Percentiles rank a stretch among this genome's conserved stretches.
phyloP scores from a whole-genome alignment of 2,329 filamentous ascomycete species.

The Eurotiales sp. region DNA sequence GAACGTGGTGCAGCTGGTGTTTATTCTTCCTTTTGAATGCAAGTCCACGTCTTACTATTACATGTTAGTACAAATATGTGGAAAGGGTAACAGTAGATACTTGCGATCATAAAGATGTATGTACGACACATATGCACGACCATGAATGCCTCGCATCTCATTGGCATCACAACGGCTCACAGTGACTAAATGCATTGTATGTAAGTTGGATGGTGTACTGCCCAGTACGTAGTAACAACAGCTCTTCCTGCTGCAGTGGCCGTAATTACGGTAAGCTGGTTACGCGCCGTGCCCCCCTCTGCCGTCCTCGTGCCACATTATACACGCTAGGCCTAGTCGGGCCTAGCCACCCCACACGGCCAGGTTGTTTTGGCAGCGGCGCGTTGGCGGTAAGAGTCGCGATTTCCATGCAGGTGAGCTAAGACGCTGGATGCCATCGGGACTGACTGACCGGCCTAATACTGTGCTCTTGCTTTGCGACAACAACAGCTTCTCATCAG shows the following conservation, averaged over 20 bases:
- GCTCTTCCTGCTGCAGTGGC: too few species aligned
- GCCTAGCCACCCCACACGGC: conserved; percentile 9
- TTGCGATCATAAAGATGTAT: neutral
- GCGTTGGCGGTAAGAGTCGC: neutral
- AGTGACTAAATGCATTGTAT: too few species aligned
- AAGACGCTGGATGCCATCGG: neutral
- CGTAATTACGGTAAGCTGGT: neutral
- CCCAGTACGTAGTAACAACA: neutral
- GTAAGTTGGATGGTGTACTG: too few species aligned
- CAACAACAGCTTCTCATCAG: neutral
- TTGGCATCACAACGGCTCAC: neutral
- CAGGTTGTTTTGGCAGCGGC: conserved; percentile 15
- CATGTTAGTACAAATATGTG: too few species aligned
- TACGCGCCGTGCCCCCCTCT: neutral
- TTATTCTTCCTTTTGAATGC: too few species aligned
- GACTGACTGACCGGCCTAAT: too few species aligned
- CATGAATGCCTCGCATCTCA: neutral
- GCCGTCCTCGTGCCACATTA: conserved; percentile 5
- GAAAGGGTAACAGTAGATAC: neutral
- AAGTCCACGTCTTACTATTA: too few species aligned
- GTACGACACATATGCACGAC: neutral
- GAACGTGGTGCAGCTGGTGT: neutral
- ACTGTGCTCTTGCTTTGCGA: too few species aligned
- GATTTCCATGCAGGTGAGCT: neutral
- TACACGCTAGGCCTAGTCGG: neutral